These are phyloP conservation scores for Phytophthora boehmeriae DNA, from an alignment of 352 stramenopile species.

Conservation along the genomic window DNA sequence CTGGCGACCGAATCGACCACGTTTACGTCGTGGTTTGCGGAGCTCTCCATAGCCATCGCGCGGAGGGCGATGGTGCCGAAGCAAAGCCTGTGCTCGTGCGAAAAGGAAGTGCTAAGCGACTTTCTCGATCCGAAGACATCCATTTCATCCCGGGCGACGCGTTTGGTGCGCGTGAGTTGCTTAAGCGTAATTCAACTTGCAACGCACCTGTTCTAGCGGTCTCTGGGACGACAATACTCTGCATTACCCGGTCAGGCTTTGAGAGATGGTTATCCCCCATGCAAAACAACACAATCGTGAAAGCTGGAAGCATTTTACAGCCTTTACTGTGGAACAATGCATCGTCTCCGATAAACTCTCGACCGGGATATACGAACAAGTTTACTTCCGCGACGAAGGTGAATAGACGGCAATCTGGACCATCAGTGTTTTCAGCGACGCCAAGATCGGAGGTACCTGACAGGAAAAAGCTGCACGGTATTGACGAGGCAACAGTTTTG, in stretches of 20 bases:
- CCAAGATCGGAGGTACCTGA: neutral
- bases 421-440: conserved; percentile 17
- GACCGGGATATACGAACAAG: conserved; percentile 7
- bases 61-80: neutral
- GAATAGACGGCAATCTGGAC: conserved; percentile 28
- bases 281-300: conserved; percentile 37
- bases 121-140: conserved; percentile 2
- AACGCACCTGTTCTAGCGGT: conserved; percentile 32
- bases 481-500: conserved; percentile 39
- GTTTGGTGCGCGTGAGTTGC: conserved; percentile 43
- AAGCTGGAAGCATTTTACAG: conserved; percentile 46
- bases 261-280: conserved; percentile 53
- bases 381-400: conserved; percentile 10
- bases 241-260: conserved; percentile 38
- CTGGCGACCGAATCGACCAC: conserved; percentile 27
- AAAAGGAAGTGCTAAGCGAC: conserved; percentile 12
- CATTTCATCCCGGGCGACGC: conserved; percentile 40
- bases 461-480: conserved; percentile 1
- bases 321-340: conserved; percentile 26
- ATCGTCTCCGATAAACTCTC: conserved; percentile 9
- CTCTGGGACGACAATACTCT: conserved; percentile 43
- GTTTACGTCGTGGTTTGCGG: conserved; percentile 49
- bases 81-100: conserved; percentile 5
- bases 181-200: conserved; percentile 3
- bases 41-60: conserved; percentile 19